Conservation (phyloP, 2,329 filamentous ascomycete genomes). For the Zalaria sp. region DNA sequence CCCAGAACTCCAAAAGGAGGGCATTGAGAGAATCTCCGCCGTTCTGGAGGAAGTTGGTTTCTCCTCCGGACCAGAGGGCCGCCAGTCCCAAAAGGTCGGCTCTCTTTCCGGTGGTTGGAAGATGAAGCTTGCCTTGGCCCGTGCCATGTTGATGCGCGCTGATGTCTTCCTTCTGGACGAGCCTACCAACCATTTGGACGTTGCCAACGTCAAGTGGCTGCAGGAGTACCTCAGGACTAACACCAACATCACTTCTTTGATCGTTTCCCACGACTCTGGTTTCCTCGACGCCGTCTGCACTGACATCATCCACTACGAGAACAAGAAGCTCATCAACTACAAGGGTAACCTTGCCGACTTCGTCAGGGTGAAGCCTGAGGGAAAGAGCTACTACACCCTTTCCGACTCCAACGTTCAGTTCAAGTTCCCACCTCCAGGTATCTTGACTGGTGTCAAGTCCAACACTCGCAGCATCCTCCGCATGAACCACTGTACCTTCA, state of each 20-base stretch:
- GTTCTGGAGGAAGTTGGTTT: constrained; percentile 91
- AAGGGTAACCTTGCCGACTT: constrained; percentile 73
- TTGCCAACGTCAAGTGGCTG: constrained; percentile 90
- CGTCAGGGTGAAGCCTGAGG: constrained; percentile 81
- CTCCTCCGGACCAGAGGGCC: constrained; percentile 73
- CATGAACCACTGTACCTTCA: constrained; percentile 82
- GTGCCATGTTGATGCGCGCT: constrained; percentile 93
- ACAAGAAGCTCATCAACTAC: constrained; percentile 86
- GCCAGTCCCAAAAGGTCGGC: constrained; percentile 80
- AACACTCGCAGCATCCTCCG: constrained; percentile 86
- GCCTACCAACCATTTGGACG: constrained; percentile 96
- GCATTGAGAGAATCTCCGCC: constrained; percentile 63
- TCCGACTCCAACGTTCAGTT: constrained; percentile 81
- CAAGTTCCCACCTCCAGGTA: constrained; percentile 94
- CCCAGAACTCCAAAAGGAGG: constrained; percentile 67
- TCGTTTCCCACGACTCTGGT: constrained; percentile 95
- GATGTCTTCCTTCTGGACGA: constrained; percentile 94
- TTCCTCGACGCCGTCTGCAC: constrained; percentile 97
- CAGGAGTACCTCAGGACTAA: constrained; percentile 93
- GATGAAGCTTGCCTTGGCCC: constrained; percentile 95
- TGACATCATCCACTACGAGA: constrained; percentile 98
- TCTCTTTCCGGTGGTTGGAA: constrained; percentile 98
- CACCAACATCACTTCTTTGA: constrained; percentile 90
- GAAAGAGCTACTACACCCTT: constrained; percentile 95
- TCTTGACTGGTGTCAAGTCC: constrained; percentile 89